Evolutionary conservation across 371 early-diverging fungal genomes (phyloP), one percentile per base, ranked within the genome.

Genomic region (Mortierella polycephala): DNA sequence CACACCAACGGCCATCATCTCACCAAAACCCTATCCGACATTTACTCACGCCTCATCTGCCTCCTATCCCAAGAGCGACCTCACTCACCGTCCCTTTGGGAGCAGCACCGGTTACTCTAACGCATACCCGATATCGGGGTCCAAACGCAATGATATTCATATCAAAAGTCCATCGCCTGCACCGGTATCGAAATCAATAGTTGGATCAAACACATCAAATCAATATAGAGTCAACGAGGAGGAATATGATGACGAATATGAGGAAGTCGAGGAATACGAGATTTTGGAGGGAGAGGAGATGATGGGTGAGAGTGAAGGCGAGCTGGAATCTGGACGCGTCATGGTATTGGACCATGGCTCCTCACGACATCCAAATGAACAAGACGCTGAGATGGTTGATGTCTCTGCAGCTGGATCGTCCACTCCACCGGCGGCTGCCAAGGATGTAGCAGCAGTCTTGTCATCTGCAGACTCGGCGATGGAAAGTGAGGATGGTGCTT

Each of bases 1-100:
- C 52, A 76, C 76, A 13, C 71, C 71, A 49, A 67, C 76, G 37
- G 63, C 71, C 42, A 76, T 76, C 57, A 76, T 76, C 61, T 76
- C 76, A 13, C 76, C 76, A 44, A 76, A 76, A 21, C 71, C 70
- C 23, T 66, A 75, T 57, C 63, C 64, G 18, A 16, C 67, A 23
- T 69, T 54, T 54, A 51, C 54, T 16, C 76, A 60, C 21, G 18
- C 55, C 39, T 47, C 71, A 5, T 45, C 61, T 7, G 47, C 65
- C 21, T 23, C 75, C 8, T 59, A 60, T 14, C 20, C 58, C 11
- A 67, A 59, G 21, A 56, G 39, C 39, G 62, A 67, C 56, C 45
- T 50, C 37, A 50, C 59, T 23, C 71, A 60, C 16, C 60, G 61
- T 13, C 40, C 60, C 13, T 42, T 46, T 12, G 61, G 62, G 42